Evolutionary conservation across 192 early-diverging fungal species (phyloP).

Genomic region (Chytriomyces confervae): DNA sequence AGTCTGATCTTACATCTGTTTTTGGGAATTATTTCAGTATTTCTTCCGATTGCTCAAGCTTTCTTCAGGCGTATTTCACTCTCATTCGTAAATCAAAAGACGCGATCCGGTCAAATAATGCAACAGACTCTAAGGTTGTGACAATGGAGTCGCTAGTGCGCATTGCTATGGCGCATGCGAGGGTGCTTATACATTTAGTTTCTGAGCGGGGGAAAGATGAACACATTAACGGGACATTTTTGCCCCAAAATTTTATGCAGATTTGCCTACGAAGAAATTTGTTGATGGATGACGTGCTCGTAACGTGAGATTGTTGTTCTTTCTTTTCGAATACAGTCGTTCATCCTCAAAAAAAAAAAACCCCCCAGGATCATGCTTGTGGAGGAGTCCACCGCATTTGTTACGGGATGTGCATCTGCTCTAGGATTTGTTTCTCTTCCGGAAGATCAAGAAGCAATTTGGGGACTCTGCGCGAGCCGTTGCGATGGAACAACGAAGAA

Average conservation of each 20-base stretch:
- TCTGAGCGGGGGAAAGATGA: neutral
- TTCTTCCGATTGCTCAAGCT: neutral
- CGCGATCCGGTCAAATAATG: neutral
- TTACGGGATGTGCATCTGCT: neutral
- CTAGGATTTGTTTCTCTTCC: neutral
- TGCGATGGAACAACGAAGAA: no score
- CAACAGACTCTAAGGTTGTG: neutral
- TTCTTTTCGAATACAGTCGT: neutral
- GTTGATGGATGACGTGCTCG: slow-evolving; percentile 15
- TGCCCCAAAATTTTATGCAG: neutral
- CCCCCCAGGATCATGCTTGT: slow-evolving; percentile 4
- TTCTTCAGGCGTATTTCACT: slow-evolving; percentile 14
- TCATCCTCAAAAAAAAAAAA: neutral
- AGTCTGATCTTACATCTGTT: neutral
- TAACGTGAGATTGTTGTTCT: neutral
- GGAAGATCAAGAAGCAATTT: neutral
- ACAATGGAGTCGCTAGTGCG: slow-evolving; percentile 8
- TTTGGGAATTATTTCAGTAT: neutral
- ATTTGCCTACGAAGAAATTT: slow-evolving; percentile 4
- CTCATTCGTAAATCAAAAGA: slow-evolving; percentile 15
- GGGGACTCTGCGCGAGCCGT: no score
- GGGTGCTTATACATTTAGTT: neutral
- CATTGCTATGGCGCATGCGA: slow-evolving; percentile 14
- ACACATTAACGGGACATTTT: neutral
- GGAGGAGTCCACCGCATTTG: slow-evolving; percentile 5